Base-by-base conservation (phyloP, 2,329 filamentous ascomycete genomes). In the Aspergillus puulaauensis region DNA sequence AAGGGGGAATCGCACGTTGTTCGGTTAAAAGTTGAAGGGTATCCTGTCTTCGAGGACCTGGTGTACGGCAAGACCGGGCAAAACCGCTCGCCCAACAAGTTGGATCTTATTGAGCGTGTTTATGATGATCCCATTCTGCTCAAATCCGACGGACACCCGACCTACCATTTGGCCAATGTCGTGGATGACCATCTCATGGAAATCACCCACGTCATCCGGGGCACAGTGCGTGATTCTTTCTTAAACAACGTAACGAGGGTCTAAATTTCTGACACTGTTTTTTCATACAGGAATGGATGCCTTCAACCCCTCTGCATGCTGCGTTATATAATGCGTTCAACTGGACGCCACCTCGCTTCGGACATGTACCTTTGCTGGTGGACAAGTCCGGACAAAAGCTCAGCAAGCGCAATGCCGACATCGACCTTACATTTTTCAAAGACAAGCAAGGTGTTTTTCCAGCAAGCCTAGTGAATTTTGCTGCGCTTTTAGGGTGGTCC, bases 121-220 rank as follows among this genome's bases (percentile, higher is more conserved):
- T 88, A 82, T 62, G 91, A 95, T 64, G 93, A 98, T 68, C 93
- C 92, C 19, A 90, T 99, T 60, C 80, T 99, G 41, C 79, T 97
- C 59, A 99, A 99, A 74, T 88, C 87, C 0, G 95, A 99, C 71
- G 93, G 92, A 0, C 90, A 90, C 63, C 95, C 95, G 0, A 99
- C 96, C 0, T 99, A 99, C 70, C 95, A 99, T 74, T 88, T 99
- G 60, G 95, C 95, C 4, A 99, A 98, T 69, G 93, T 99, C 8
- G 88, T 99, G 4, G 95, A 99, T 70, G 95, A 99, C 69, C 91
- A 97, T 73, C 80, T 89, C 59, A 99, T 99, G 95, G 79, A 90
- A 59, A 96, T 99, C 64, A 97, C 93, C 0, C 93, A 98, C 74
- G 95, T 99, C 14, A 90, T 99, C 58, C 87, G 95, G 43, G 95